phyloP scores from a whole-genome alignment of 1,284 basidiomycete genomes.

The Amylostereum areolatum region DNA sequence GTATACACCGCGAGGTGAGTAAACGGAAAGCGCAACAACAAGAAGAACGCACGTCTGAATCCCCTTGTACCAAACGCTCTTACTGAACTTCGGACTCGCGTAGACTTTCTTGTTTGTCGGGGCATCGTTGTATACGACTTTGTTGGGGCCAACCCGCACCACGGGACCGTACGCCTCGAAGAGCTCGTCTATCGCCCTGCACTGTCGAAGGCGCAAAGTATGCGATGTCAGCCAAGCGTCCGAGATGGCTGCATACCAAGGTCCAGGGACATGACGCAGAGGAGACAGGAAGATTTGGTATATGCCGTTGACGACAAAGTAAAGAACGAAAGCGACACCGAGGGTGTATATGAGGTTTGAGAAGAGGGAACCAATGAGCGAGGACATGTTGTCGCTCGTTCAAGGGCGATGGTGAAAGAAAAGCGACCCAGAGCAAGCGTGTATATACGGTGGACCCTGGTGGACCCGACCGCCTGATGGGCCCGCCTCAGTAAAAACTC shows the following conservation, averaged over 20 bases:
- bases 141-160: constrained; percentile 16
- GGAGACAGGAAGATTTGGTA: constrained; percentile 15
- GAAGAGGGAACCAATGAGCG: neutral
- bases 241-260: constrained; percentile 17
- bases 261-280: constrained; percentile 15
- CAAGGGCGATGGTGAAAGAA: too few species aligned
- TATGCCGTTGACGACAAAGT: neutral
- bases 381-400: too few species aligned
- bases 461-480: too few species aligned
- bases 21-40: neutral
- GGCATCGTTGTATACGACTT: constrained; percentile 13
- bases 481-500: too few species aligned
- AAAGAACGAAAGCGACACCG: neutral
- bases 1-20: constrained; percentile 1
- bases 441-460: too few species aligned
- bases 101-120: constrained; percentile 13
- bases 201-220: constrained; percentile 11
- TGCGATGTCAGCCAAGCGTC: constrained; percentile 13
- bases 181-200: constrained; percentile 13
- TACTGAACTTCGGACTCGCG: constrained; percentile 11
- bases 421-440: too few species aligned
- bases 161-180: constrained; percentile 15
- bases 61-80: constrained; percentile 20
- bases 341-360: neutral
- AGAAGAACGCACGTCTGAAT: constrained; percentile 8